Base-by-base conservation (phyloP, 2,329 filamentous ascomycete genomes). In the Sclerotinia glacialis region DNA sequence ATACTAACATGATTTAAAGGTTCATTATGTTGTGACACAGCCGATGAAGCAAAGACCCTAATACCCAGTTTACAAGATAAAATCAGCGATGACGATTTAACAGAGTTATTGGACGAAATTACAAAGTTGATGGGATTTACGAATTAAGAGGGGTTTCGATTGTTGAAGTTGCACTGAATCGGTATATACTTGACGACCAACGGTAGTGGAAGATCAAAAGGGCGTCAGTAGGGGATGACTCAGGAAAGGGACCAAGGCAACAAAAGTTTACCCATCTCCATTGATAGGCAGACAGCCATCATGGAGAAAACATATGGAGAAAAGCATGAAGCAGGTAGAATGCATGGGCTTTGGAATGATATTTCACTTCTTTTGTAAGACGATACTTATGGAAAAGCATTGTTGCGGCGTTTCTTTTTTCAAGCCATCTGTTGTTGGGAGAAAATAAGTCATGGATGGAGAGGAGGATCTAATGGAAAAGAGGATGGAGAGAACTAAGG, bases 41-140 rank as follows among this genome's bases (percentile, higher is more conserved):
- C 92, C 67, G 95, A 99, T 76, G 96, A 99, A 80, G 95, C 95
- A 68, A 97, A 97, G 81, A 97, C 92, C 11, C 84, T 99, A 67
- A 96, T 99, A 70, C 96, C 95, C 1, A 97, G 86, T 67, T 79
- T 99, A 61, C 85, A 88, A 73, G 89, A 93, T 78, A 99, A 99
- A 81, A 96, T 98, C 75, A 85, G 85, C 69, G 94, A 98, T 77
- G 90, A 92, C 46, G 92, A 96, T 72, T 80, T 99, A 70, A 89
- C 96, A 78, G 89, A 93, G 70, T 82, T 98, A 67, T 84, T 99
- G 67, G 89, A 97, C 75, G 93, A 99, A 81, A 89, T 98, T 79
- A 90, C 88, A 73, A 96, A 96, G 82, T 81, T 96, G 67, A 77
- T 76, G 73, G 76, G 75, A 6, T 77, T 77, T 31, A 56, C 52